Evolutionary conservation across 345 rosid species (phyloP).

Genomic region (Eucalyptus cladocalyx): DNA sequence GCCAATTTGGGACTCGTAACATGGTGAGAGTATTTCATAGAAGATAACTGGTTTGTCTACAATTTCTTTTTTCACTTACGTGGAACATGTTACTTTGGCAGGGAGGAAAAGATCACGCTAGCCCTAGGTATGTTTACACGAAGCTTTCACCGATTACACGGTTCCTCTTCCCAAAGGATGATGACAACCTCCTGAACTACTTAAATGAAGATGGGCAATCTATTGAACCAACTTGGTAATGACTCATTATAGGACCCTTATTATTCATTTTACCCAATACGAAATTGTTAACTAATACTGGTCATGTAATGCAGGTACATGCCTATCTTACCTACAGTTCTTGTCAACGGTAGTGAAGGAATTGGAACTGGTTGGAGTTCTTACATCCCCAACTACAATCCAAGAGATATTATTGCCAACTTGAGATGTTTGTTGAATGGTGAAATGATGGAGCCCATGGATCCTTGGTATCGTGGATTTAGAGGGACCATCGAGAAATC

Average conservation of each 20-base stretch:
- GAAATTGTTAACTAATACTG: background rate
- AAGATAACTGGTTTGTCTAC: background rate
- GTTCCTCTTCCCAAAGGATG: conserved; percentile 73
- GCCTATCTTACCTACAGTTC: conserved; percentile 78
- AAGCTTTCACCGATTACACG: conserved; percentile 61
- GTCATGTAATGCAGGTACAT: conserved; percentile 48
- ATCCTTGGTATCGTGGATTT: conserved; percentile 95
- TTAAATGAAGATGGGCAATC: conserved; percentile 80
- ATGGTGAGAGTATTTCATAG: conserved; percentile 19
- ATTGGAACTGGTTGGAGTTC: conserved; percentile 99
- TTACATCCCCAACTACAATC: conserved; percentile 76
- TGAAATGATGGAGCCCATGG: conserved; percentile 82
- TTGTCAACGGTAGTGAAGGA: conserved; percentile 95
- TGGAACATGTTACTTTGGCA: conserved; percentile 1
- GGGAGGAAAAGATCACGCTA: conserved; percentile 99
- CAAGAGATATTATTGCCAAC: conserved; percentile 76
- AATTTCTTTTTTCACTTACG: background rate
- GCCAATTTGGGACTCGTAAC: conserved; percentile 86
- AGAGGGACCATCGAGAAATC: conserved; percentile 72
- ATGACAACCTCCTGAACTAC: conserved; percentile 73
- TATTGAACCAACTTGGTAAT: conserved; percentile 90
- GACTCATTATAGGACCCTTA: background rate
- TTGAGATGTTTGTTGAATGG: conserved; percentile 54
- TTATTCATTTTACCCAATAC: background rate
- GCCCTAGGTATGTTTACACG: conserved; percentile 77